Evolutionary conservation across 148 eudicot genomes (phyloP).

Genomic region (Dysphania ambrosioides): DNA sequence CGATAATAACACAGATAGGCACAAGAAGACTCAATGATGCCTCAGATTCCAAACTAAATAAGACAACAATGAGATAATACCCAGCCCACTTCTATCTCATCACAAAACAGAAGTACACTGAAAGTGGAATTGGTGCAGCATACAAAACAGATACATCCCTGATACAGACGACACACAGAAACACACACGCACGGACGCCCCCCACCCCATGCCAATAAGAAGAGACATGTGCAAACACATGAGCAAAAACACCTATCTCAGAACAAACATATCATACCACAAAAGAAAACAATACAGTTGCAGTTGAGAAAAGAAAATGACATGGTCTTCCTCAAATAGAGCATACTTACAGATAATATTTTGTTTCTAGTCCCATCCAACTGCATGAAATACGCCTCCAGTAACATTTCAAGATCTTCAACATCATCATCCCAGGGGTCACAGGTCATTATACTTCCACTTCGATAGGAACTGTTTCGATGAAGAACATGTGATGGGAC

Average conservation of each 20-base stretch:
- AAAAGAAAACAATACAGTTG: not conserved
- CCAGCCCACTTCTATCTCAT: not conserved
- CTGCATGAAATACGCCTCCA: slow-evolving; percentile 97
- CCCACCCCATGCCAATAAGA: too few relatives aligned
- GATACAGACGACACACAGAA: too few relatives aligned
- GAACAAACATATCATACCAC: not conserved
- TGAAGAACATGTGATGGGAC: slow-evolving; percentile 46
- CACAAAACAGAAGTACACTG: not conserved
- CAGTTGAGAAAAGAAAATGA: not conserved
- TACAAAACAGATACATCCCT: too few relatives aligned
- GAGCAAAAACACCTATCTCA: too few relatives aligned
- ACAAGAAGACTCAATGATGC: too few relatives aligned
- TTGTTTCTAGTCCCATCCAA: slow-evolving; percentile 91
- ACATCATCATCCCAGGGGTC: slow-evolving; percentile 61
- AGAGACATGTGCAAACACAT: too few relatives aligned
- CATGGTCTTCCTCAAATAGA: not conserved
- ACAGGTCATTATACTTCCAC: slow-evolving; percentile 71
- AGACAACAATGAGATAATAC: not conserved
- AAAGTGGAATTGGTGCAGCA: too few relatives aligned
- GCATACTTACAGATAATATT: slow-evolving; percentile 75
- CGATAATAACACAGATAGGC: not conserved
- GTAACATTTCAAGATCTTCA: slow-evolving; percentile 94
- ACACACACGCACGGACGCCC: too few relatives aligned
- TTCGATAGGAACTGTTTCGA: slow-evolving; percentile 61
- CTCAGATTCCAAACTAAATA: not conserved